Evolutionary conservation across 257 asterid genomes (phyloP), one percentile per base, ranked within the genome.

Genomic region (Solanum chilense): DNA sequence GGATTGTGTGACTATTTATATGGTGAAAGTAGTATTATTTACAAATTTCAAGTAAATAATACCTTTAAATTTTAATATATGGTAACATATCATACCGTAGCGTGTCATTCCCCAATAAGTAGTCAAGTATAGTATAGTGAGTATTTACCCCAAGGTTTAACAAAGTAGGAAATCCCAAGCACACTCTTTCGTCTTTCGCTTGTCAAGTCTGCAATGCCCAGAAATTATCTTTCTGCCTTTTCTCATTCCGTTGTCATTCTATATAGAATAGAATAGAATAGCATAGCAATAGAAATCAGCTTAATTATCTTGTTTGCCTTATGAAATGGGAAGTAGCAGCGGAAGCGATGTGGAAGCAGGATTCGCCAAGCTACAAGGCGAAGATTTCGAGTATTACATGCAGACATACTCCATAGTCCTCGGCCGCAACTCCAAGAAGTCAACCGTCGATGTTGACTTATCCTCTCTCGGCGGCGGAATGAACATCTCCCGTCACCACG

Each of bases 401-500:
- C 99, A 97, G 88, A 97, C 98, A 58, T 97, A 97, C 92, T 97
- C 99, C 91, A 97, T 97, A 16, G 86, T 97, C 27, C 94, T 97
- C 41, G 99, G 99, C 85, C 98, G 99, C 44, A 95, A 94, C 91
- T 97, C 99, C 87, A 97, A 97, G 92, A 97, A 95, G 85, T 97
- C 99, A 21, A 89, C 99, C 3, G 99, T 97, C 44, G 98, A 97
- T 84, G 99, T 97, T 82, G 98, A 95, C 88, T 98, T 95, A 89
- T 95, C 99, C 31, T 94, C 98, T 69, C 97, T 97, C 69, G 99
- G 98, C 88, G 99, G 99, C 10, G 98, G 98, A n/a, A 97, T 97
- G 98, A 97, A 95, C 96, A 95, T 97, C 91, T 94, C 98, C 87
- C 98, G 98, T 88, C 98, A 95, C 93, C 99, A 97, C 90, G 99